Evolutionary conservation across 768 basidiomycete species (phyloP), one percentile per base, ranked within the genome.

Genomic region (Tylopilus balloui): DNA sequence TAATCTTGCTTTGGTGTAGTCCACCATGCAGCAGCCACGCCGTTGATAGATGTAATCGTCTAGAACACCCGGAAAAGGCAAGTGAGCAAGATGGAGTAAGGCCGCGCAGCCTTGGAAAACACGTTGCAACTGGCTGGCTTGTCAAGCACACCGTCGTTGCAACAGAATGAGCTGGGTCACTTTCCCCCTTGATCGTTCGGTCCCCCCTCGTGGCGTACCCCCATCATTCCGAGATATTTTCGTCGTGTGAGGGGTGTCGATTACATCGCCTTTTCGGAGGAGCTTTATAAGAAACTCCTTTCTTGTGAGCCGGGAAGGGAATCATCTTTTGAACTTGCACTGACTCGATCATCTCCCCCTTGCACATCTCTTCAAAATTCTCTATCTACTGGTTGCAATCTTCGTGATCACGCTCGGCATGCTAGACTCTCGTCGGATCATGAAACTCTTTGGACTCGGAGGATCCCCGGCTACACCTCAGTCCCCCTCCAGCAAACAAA

Each of bases 391-490:
- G 25, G 32, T 19, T 42, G 51, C 48, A 34, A 43, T 59, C 37
- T 45, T 57, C 24, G 53, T 58, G 44, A 45, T 67, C 34, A 28
- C 50, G 38, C 44, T 66, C 40, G 63, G 63, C 46, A 69, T 67
- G 65, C 53, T 69, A 53, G 61, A 67, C 54, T 51, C 61, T 29
- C 67, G 61, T 41, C 59, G 61, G 50, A 59, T 69, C 61, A 63
- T 65, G 67, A 69, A 45, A 39, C 50, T 69, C 32, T 56, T 65
- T 53, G 59, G 63, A 41, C 52, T 67, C 29, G 63, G 67, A 38
- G 55, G 56, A 43, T 65, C 63, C 25, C 59, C 66, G 29, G 51
- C 59, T 23, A 51, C 57, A 24, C 53, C 63, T 32, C 66, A 55
- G 21, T 47, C 65, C 13, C n/a, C 54, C 21, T 28, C 59, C 39